Evolutionary conservation across 345 rosid species (phyloP), one percentile per base, ranked within the genome.

Genomic region (Salix exigua): DNA sequence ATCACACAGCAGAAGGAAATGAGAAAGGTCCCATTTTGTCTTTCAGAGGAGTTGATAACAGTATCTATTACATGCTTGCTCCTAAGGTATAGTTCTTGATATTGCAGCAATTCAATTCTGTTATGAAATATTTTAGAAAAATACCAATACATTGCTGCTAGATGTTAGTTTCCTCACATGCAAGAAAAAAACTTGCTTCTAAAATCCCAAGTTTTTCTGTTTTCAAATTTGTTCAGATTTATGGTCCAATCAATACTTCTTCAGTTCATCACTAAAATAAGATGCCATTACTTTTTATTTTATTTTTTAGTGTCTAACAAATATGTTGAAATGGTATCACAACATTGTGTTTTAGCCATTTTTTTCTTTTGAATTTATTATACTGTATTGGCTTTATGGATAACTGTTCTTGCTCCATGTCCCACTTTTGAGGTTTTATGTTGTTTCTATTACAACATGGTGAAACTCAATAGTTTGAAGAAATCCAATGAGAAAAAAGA

Each of bases 1-100:
- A 94, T 85, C 99, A 94, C 88, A 94, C 99, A 25, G 97, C 97
- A 26, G 99, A 94, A 88, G 99, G 99, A 75, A 94, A 94, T 87
- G 97, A 91, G 80, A 87, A 88, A 85, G 99, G 99, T 23, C 97
- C 94, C 63, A 86, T 82, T 78, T 67, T 91, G 48, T 92, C 99
- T 75, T 94, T 94, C 76, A 92, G 94, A 84, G 99, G 99, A 80
- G 87, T 87, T 75, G 99, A 94, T 82, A 92, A 92, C 82, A 88
- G 97, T 78, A 90, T 90, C 77, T 94, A 94, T 84, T 94, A 94
- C 88, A 92, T 94, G 94, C 87, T 94, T 75, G 99, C 99, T 72
- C 97, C 97, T 66, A 92, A 92, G 99, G 99, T 92, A 88, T 74
- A 73, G 78, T 70, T 72, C 76, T 75, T 66, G 77, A 78, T 72